Conservation (phyloP, 2,329 filamentous ascomycete genomes). For the Ophiocordyceps sinensis region DNA sequence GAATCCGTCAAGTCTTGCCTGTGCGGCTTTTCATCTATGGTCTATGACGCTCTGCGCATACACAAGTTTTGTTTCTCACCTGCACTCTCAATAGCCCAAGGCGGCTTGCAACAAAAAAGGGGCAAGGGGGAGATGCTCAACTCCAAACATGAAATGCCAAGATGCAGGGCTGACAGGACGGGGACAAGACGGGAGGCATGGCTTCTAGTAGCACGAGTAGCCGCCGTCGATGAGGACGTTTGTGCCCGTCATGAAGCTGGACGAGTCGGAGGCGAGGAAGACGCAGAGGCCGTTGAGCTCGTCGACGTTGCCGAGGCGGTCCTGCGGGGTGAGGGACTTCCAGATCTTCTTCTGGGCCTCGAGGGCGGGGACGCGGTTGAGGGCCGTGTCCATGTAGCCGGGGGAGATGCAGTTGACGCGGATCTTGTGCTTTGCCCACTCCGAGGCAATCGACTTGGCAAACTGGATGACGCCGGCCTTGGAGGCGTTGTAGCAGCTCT, state of each 20-base stretch:
- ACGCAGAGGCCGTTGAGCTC: constrained; percentile 68
- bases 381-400: constrained; percentile 74
- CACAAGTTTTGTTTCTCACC: too few relatives aligned
- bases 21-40: too few relatives aligned
- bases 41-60: too few relatives aligned
- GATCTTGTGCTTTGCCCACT: constrained; percentile 72
- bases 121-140: constrained; percentile 2
- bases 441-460: constrained; percentile 66
- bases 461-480: constrained; percentile 70
- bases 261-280: constrained; percentile 60
- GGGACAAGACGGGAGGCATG: too few relatives aligned
- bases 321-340: constrained; percentile 59
- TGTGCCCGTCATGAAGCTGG: constrained; percentile 62
- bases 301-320: constrained; percentile 55
- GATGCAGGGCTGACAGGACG: background rate
- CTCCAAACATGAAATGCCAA: constrained; percentile 3
- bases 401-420: constrained; percentile 76
- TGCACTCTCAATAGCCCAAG: too few relatives aligned
- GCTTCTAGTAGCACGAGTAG: constrained; percentile 46
- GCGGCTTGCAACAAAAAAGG: background rate
- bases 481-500: constrained; percentile 71
- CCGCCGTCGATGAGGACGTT: constrained; percentile 60
- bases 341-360: constrained; percentile 75
- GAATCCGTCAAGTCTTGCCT: too few relatives aligned
- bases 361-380: constrained; percentile 64